Evolutionary conservation across 2,329 filamentous ascomycete genomes (phyloP).

Genomic region (Sclerotinia sclerotiorum): DNA sequence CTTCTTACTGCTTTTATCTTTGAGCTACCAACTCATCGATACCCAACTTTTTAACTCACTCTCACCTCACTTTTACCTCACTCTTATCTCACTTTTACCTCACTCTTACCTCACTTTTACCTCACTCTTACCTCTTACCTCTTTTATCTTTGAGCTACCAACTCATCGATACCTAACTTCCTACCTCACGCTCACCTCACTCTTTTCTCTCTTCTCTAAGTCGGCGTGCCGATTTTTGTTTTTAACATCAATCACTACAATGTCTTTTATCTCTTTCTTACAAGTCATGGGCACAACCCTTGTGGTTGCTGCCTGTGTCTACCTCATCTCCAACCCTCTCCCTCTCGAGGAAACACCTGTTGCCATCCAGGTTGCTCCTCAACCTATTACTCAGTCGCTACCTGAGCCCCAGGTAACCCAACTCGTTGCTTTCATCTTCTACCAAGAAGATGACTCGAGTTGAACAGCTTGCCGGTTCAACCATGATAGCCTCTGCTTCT

Average conservation of each 20-base stretch:
- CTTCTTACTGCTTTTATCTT: constrained; percentile 16
- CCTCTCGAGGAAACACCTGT: constrained; percentile 2
- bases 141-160: constrained; percentile 11
- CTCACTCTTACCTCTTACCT: neutral
- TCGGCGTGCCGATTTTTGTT: constrained; percentile 23
- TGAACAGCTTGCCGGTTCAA: neutral
- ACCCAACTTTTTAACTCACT: neutral
- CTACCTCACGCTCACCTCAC: neutral
- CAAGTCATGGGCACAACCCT: constrained; percentile 5
- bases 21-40: constrained; percentile 21
- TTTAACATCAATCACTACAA: constrained; percentile 12
- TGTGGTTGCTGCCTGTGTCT: constrained; percentile 2
- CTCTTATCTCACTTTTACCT: neutral
- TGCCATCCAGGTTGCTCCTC: constrained; percentile 1
- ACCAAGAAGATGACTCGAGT: neutral
- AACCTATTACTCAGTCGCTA: neutral
- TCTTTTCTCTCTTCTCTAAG: neutral
- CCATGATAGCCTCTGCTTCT: neutral
- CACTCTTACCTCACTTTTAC: neutral
- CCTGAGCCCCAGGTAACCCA: neutral
- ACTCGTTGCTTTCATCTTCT: neutral
- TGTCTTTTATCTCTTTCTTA: constrained; percentile 1
- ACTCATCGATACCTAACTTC: constrained; percentile 6
- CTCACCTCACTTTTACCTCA: neutral
- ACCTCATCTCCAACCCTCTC: neutral